phyloP scores from a whole-genome alignment of 2,329 filamentous ascomycete species.

The Penicillium sp. region DNA sequence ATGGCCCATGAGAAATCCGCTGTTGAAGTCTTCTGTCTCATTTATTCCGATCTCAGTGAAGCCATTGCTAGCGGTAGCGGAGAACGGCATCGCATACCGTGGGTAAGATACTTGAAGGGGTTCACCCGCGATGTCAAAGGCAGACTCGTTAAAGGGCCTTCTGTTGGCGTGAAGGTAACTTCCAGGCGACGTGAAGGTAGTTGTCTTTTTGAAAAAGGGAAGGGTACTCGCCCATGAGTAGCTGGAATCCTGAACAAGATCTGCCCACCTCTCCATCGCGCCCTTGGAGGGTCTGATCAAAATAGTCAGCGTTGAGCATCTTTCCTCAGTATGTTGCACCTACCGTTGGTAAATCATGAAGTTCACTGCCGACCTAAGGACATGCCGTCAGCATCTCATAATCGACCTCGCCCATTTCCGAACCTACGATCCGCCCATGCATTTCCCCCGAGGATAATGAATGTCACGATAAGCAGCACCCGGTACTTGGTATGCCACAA shows the following conservation, averaged over 20 bases:
- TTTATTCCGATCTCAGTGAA: constrained; percentile 44
- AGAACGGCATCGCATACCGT: constrained; percentile 40
- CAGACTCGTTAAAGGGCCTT: constrained; percentile 24
- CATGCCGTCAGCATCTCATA: background rate
- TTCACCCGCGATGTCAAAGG: constrained; percentile 31
- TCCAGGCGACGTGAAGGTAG: constrained; percentile 28
- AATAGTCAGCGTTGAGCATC: background rate
- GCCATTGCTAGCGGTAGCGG: constrained; percentile 37
- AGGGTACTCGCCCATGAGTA: constrained; percentile 32
- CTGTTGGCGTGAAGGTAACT: constrained; percentile 21
- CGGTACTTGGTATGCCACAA: constrained; percentile 47
- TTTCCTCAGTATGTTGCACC: background rate
- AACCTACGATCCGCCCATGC: constrained; percentile 30
- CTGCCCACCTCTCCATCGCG: constrained; percentile 34
- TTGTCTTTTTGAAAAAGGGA: constrained; percentile 30
- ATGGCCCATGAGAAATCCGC: constrained; percentile 44
- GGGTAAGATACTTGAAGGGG: constrained; percentile 46
- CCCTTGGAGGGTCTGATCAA: constrained; percentile 23
- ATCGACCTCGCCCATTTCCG: background rate
- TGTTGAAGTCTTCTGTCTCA: constrained; percentile 41
- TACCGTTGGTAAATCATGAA: constrained; percentile 36
- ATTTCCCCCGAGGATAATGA: constrained; percentile 31
- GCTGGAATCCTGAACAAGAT: constrained; percentile 30
- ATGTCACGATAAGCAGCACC: constrained; percentile 43
- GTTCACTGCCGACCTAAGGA: constrained; percentile 31